These are phyloP conservation scores for Saccharum officinarum DNA, from an alignment of 176 grass and related monocot genomes.

Conservation along the genomic window DNA sequence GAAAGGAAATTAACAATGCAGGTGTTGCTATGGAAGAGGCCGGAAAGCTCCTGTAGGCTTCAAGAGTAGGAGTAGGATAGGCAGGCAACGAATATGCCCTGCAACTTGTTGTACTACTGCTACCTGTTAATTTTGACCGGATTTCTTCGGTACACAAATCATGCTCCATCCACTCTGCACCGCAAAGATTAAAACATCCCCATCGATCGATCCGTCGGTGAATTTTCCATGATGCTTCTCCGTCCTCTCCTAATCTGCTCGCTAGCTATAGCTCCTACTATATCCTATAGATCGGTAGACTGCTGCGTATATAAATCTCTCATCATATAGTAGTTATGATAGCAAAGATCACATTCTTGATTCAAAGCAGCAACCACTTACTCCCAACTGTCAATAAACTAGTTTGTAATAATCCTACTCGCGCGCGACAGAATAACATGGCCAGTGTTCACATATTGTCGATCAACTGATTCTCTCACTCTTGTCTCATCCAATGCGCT, in stretches of 20 bases:
- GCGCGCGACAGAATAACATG: conserved; percentile 51
- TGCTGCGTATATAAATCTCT: conserved; percentile 29
- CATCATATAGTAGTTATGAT: conserved; percentile 36
- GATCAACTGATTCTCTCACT: conserved; percentile 32
- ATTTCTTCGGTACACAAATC: conserved; percentile 37
- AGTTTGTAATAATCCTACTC: conserved; percentile 8
- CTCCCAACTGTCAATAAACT: conserved; percentile 55
- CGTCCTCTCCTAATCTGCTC: conserved; percentile 39
- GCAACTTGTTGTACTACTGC: conserved; percentile 36
- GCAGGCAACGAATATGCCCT: conserved; percentile 52
- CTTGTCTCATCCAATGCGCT: conserved; percentile 33
- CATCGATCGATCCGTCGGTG: conserved; percentile 6
- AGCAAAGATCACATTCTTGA: conserved; percentile 63
- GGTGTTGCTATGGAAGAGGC: conserved; percentile 9
- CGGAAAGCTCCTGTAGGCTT: not conserved
- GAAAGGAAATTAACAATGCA: conserved; percentile 40
- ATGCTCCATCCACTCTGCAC: conserved; percentile 1
- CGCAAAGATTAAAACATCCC: too few species aligned
- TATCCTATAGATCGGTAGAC: conserved; percentile 26
- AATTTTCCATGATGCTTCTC: conserved; percentile 45
- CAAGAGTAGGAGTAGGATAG: not conserved
- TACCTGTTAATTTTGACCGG: conserved; percentile 36
- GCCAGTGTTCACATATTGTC: conserved; percentile 35
- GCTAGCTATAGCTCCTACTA: not conserved
- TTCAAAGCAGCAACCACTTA: conserved; percentile 59